Base-by-base conservation (phyloP, 306 rosid species). In the Acacia acuminata region DNA sequence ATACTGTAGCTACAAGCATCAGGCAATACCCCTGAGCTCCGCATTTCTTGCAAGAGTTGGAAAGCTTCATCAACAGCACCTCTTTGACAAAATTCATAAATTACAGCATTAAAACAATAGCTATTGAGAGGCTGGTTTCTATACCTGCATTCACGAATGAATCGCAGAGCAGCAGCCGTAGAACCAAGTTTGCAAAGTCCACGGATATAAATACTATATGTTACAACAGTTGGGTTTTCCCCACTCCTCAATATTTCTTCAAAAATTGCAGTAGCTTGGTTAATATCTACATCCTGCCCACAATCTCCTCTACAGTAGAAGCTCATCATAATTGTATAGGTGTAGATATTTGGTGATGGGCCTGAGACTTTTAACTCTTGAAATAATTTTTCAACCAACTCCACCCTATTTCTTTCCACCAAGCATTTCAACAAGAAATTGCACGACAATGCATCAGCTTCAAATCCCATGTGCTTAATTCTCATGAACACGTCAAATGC, bases 391-490 rank as follows among this genome's bases (percentile, higher is more conserved):
- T 56, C 76, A 12, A 84, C 91, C 81, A 72, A 83, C 50, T 91
- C 87, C 85, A 72, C 86, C 63, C 82, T 88, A 55, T 91, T 87
- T 17, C 74, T 84, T 73, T 91, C 91, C 22, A 82, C 85, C 89
- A 91, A 88, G 76, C 95, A 89, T 80, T 93, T 91, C 83, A 93
- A 79, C 90, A 93, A 81, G 86, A 93, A 88, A 78, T 93, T 93
- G 79, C 94, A 89, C 1, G 89, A 75, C 74, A 11, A 48, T 42
- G 88, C 84, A 84, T 80, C 55, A 32, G 85, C 89, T 61, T 74
- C 63, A 86, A 84, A 78, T 60, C 91, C 91, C 71, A 79, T 22
- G 61, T 64, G 76, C 82, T 83, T 91, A 67, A 84, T 89, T 74
- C 74, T 83, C 80, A 86, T 15, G 88, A 81, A 87, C 67, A 91